Conservation (phyloP, 306 rosid species). For the Alnus rubra region DNA sequence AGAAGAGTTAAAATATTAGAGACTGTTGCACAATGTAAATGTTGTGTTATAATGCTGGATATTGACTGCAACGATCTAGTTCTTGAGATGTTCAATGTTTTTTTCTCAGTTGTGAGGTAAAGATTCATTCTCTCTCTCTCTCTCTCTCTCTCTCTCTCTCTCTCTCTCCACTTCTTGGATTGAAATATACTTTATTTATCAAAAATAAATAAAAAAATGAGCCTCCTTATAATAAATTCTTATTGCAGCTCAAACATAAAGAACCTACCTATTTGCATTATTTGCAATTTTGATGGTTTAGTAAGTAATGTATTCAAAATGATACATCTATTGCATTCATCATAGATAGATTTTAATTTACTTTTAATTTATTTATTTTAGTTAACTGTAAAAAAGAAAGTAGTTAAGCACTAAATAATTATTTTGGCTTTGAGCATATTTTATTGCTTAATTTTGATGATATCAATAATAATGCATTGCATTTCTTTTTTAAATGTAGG, state of each 20-base stretch:
- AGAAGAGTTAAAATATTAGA: conserved; percentile 82
- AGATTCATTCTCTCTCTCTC: conserved; percentile 22
- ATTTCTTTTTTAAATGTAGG: conserved; percentile 35
- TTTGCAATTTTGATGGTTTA: not conserved
- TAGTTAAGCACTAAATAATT: not conserved
- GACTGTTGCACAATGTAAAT: conserved; percentile 70
- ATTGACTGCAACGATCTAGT: conserved; percentile 66
- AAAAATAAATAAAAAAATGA: not conserved
- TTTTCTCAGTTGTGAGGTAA: conserved; percentile 85
- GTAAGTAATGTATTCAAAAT: not conserved
- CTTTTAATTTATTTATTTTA: not conserved
- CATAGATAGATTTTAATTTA: not conserved
- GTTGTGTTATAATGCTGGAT: conserved; percentile 86
- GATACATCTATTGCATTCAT: not conserved
- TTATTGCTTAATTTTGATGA: conserved; percentile 22
- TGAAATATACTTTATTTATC: not conserved
- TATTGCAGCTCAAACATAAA: conserved; percentile 2
- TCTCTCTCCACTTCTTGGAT: conserved; percentile 13
- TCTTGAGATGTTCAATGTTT: conserved; percentile 64
- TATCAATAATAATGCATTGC: conserved; percentile 13
- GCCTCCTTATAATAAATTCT: not conserved
- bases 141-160: conserved; percentile 23
- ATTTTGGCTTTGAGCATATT: not conserved
- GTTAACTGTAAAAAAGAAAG: not conserved
- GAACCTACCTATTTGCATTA: conserved; percentile 6